Evolutionary conservation across 1,284 basidiomycete genomes (phyloP).

Genomic region (Pascua sp.): DNA sequence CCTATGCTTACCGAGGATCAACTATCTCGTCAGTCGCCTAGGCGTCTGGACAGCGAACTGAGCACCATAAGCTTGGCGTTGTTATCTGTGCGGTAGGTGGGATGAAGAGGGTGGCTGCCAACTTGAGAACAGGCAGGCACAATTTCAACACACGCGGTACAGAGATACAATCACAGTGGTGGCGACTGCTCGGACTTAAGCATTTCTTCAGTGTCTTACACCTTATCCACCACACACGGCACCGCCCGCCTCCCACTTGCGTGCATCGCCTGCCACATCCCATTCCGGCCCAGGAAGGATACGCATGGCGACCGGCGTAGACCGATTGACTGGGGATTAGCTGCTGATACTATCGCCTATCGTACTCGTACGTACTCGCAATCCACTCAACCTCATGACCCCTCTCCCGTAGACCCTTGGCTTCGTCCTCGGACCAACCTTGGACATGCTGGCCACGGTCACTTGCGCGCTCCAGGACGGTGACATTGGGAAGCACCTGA

Average conservation of each 20-base stretch:
- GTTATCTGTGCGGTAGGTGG: no score
- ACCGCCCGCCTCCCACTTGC: slow-evolving; percentile 34
- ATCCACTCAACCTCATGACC: slow-evolving; percentile 36
- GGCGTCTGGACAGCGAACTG: no score
- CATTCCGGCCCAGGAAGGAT: slow-evolving; percentile 21
- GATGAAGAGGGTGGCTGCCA: no score
- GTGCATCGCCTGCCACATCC: slow-evolving; percentile 30
- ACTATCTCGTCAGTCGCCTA: no score
- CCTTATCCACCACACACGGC: slow-evolving; percentile 3
- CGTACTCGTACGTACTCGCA: slow-evolving; percentile 9
- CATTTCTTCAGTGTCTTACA: background rate
- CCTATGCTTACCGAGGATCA: no score
- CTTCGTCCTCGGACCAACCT: slow-evolving; percentile 25
- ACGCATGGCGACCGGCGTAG: slow-evolving; percentile 29
- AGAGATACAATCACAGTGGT: no score
- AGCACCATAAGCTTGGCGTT: no score
- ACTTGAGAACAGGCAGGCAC: no score
- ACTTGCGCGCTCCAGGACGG: slow-evolving; percentile 25
- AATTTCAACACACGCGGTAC: no score
- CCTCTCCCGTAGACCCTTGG: slow-evolving; percentile 18
- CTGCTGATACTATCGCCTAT: background rate
- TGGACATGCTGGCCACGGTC: slow-evolving; percentile 21
- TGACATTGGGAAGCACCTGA: slow-evolving; percentile 39
- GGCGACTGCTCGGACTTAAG: background rate
- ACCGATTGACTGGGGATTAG: slow-evolving; percentile 3